Evolutionary conservation across 768 basidiomycete genomes (phyloP), one percentile per base, ranked within the genome.

Genomic region (Gyrodon lividus): DNA sequence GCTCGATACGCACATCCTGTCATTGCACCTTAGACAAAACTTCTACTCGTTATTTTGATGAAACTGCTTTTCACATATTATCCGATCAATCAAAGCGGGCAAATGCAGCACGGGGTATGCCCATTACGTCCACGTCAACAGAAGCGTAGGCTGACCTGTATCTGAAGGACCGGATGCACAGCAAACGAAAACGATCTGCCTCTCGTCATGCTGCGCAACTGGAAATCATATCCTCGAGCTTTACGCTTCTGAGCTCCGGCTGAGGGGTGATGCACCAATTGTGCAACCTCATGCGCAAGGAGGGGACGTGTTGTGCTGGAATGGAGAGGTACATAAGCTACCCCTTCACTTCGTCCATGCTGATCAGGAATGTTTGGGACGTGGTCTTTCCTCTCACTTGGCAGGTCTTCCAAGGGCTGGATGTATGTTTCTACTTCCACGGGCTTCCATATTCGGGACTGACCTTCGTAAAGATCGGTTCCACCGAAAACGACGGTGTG

Each of bases 391-490:
- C n/a, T 4, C 16, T 43, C 38, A 28, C 38, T 16, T 14, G 16
- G 12, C 38, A 82, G 81, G 75, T 93, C 23, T 94, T 95, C 57
- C 84, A 89, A 56, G 92, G 92, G 6, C 60, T 91, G n/a, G 73
- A 86, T 66, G 91, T 89, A 48, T 50, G 76, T 63, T 8, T 28
- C 54, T 34, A 16, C 23, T 19, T 6, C 1, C 12, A 12, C 31
- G n/a, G 43, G 20, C 41, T 6, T 23, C 35, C 31, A 31, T 44
- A 17, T 7, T 10, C 19, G 20, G 48, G 20, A 35, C 50, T 57
- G 46, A 70, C 24, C 40, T 20, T 56, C 43, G 43, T 43, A 42
- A 64, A 91, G 89, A 72, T 92, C 31, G 58, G 60, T 14, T 51
- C 71, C 0, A 56, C 79, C 1, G 86, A 92, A 55, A 93, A 93